Base-by-base conservation (phyloP, 768 basidiomycete species). In the Boletus sp. region DNA sequence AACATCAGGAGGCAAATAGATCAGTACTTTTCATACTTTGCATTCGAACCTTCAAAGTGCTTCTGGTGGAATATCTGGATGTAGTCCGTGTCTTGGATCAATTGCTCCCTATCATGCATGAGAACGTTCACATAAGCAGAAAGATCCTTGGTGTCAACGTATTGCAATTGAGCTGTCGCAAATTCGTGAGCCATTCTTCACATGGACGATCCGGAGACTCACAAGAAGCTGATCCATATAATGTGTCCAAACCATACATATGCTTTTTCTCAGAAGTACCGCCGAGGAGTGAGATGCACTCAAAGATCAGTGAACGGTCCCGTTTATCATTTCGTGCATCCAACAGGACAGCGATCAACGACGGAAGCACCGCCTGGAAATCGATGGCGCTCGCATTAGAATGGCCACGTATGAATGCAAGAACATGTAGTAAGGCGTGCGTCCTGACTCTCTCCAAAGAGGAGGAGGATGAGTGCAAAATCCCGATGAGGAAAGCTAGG, bases 361-460 rank as follows among this genome's bases (percentile, higher is more conserved):
- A 77, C 1, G 92, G 90, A 11, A 94, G 65, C 7, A 94, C 79
- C 0, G 84, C 86, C 70, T 94, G 89, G 71, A 95, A 92, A 70
- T 96, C 94, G 5, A 87, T 70, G 14, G 78, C 75, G 37, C 78
- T 76, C 41, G 78, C 73, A 46, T 80, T 75, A 2, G 76, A 65
- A 70, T 92, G 86, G 0, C 94, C 92, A 47, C 85, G 79, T 12
- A 98, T 70, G 71, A 95, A 95, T 0, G 93, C 91, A 3, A 81
- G 77, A 18, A 86, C 85, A 67, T 98, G 94, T 5, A 80, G 75
- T 9, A 98, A 75, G 0, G 93, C 86, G 2, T 84, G 77, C 3
- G 79, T 72, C 55, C 73, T 78, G 57, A 77, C 78, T 47, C 73
- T 61, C 20, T 71, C 65, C 10, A 66, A 59, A 14, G 65, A 51